Percentiles rank a stretch among this genome's conserved stretches.
These are phyloP conservation scores for Rosa multiflora DNA, from an alignment of 306 rosid genomes.

Conservation along the genomic window DNA sequence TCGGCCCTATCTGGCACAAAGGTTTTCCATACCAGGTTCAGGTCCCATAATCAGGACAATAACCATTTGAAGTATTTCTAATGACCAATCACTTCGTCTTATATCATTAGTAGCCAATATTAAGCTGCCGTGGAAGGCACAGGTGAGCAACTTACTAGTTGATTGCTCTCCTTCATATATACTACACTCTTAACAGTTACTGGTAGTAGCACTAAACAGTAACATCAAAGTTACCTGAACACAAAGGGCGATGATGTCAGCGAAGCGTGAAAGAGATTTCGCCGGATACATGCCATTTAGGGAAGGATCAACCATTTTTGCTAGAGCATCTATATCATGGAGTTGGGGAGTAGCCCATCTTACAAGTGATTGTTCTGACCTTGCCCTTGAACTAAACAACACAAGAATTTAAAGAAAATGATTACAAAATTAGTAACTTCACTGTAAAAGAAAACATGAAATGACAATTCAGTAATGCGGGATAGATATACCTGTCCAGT, in stretches of 20 bases:
- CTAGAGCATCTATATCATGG: slow-evolving; percentile 91
- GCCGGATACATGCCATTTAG: slow-evolving; percentile 96
- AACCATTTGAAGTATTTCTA: not conserved
- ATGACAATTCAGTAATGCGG: slow-evolving; percentile 11
- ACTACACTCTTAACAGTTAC: not conserved
- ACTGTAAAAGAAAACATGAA: slow-evolving; percentile 8
- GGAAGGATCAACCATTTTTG: slow-evolving; percentile 95
- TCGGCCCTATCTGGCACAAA: not conserved
- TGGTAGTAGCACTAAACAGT: not conserved
- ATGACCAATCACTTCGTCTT: not conserved
- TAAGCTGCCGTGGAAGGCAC: not conserved
- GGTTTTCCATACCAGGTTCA: not conserved
- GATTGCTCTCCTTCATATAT: not conserved
- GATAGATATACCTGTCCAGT: slow-evolving; percentile 66
- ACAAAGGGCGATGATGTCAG: slow-evolving; percentile 89
- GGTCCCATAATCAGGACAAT: not conserved
- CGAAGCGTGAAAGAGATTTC: slow-evolving; percentile 92
- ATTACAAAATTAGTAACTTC: not conserved
- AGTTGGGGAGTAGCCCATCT: slow-evolving; percentile 99
- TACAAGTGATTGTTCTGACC: slow-evolving; percentile 95
- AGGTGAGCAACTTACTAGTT: not conserved
- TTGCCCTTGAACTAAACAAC: slow-evolving; percentile 61
- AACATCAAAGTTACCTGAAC: slow-evolving; percentile 68
- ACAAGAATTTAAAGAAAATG: slow-evolving; percentile 19
- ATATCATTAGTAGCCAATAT: not conserved